Evolutionary conservation across 2,329 filamentous ascomycete species (phyloP).

Genomic region (Pseudogymnoascus sp.): DNA sequence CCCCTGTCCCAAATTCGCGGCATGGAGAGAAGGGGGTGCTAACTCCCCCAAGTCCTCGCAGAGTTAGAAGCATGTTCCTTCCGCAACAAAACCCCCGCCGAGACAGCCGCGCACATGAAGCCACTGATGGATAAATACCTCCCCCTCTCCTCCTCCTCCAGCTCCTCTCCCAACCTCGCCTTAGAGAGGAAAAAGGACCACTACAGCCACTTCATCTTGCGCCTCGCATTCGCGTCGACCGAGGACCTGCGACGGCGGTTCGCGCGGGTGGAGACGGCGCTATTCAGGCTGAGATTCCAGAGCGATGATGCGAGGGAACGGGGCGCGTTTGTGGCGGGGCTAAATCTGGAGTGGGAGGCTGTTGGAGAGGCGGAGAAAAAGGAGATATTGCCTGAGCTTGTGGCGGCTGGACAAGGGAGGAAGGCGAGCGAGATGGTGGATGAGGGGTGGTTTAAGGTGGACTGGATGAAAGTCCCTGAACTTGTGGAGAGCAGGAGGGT

Average conservation of each 20-base stretch:
- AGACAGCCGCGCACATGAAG: conserved; percentile 78
- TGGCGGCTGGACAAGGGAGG: conserved; percentile 32
- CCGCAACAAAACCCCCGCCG: conserved; percentile 77
- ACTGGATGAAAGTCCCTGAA: conserved; percentile 90
- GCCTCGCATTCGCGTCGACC: conserved; percentile 84
- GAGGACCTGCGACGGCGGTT: conserved; percentile 87
- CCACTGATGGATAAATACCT: conserved; percentile 83
- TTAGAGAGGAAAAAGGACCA: conserved; percentile 88
- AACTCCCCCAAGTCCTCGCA: conserved; percentile 58
- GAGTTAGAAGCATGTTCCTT: conserved; percentile 93
- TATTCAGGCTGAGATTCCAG: conserved; percentile 78
- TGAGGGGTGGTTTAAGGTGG: conserved; percentile 90
- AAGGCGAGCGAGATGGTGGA: conserved; percentile 54
- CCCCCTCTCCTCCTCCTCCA: conserved; percentile 70
- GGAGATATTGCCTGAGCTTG: conserved; percentile 27
- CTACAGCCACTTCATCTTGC: conserved; percentile 94
- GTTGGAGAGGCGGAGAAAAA: conserved; percentile 74
- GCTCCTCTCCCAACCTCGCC: conserved; percentile 51
- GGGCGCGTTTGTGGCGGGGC: conserved; percentile 65
- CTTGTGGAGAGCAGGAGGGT: conserved; percentile 75
- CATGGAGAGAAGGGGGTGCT: conserved; percentile 31
- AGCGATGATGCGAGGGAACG: conserved; percentile 70
- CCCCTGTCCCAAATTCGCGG: neutral
- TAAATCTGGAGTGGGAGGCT: conserved; percentile 79
- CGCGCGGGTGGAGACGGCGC: conserved; percentile 75